A percentile compares a stretch with the other conserved stretches of the same genome.
Evolutionary conservation across 2,329 filamentous ascomycete genomes (phyloP).

Genomic region (Fusarium sterilihyphosum): DNA sequence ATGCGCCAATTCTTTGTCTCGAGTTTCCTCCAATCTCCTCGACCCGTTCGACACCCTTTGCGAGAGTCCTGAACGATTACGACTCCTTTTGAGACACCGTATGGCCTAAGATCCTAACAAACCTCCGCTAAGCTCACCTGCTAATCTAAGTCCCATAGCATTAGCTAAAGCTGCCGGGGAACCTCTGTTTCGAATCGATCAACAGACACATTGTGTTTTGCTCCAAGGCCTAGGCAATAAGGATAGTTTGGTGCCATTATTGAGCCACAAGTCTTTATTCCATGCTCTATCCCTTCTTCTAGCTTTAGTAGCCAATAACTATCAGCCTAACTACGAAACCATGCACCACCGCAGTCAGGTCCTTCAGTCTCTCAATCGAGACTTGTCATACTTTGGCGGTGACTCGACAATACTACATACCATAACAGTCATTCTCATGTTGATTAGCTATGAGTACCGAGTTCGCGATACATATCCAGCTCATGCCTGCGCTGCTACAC

Average conservation of each 20-base stretch:
- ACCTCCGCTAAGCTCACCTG: too few species aligned
- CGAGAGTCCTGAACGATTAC: background rate
- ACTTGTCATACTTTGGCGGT: background rate
- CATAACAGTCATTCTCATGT: background rate
- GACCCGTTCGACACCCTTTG: slow-evolving; percentile 3
- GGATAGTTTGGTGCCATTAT: background rate
- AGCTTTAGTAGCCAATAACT: background rate
- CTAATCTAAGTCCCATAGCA: background rate
- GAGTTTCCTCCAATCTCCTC: background rate
- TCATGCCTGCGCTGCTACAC: background rate
- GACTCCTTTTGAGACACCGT: slow-evolving; percentile 5
- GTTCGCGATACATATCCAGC: background rate
- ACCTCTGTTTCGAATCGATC: slow-evolving; percentile 3
- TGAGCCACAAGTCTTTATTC: background rate
- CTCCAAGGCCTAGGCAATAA: background rate
- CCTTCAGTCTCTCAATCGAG: background rate
- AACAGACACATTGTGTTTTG: background rate
- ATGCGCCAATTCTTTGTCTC: background rate
- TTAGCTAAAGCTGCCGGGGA: background rate
- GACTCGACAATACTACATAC: background rate
- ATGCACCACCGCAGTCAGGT: slow-evolving; percentile 2
- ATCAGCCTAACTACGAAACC: background rate
- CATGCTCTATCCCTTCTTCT: slow-evolving; percentile 6
- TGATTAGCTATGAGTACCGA: slow-evolving; percentile 9
- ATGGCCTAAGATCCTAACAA: fast-evolving